A percentile compares a stretch with the other conserved stretches of the same genome.
Conservation (phyloP, 1,284 basidiomycete species). For the Apiotrichum montevideense region DNA sequence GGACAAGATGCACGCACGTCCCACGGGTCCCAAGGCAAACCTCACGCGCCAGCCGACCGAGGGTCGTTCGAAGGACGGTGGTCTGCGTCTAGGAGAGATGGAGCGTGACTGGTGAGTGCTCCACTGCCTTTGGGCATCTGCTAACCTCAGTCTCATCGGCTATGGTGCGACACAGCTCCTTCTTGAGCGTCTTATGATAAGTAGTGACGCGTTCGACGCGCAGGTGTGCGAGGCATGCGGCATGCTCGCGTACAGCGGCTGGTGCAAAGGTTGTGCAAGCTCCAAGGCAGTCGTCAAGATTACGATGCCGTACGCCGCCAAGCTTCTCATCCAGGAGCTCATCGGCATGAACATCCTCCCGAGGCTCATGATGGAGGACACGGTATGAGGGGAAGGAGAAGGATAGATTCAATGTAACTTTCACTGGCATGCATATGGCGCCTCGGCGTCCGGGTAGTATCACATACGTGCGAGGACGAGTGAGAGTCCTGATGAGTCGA, state of each 20-base stretch:
- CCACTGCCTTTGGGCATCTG: not conserved
- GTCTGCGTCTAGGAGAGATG: constrained; percentile 96
- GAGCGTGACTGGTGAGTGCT: constrained; percentile 71
- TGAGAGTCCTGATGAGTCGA: no score
- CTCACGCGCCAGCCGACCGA: constrained; percentile 97
- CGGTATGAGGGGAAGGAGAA: constrained; percentile 21
- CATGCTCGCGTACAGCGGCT: constrained; percentile 86
- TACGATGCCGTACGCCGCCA: constrained; percentile 97
- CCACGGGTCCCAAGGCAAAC: constrained; percentile 90
- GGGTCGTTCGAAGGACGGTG: constrained; percentile 94
- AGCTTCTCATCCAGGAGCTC: constrained; percentile 93
- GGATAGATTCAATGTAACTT: no score
- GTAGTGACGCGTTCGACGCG: constrained; percentile 93
- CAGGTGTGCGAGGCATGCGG: constrained; percentile 94
- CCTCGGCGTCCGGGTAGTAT: no score
- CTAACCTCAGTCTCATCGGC: constrained; percentile 62
- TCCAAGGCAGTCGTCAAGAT: constrained; percentile 92
- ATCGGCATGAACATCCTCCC: constrained; percentile 95
- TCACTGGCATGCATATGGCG: no score
- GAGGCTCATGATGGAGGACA: constrained; percentile 65
- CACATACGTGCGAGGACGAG: no score
- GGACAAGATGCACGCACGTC: constrained; percentile 99
- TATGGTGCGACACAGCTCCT: constrained; percentile 95
- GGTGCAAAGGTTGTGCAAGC: constrained; percentile 94
- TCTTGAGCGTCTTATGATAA: constrained; percentile 95